Evolutionary conservation across 2,329 filamentous ascomycete genomes (phyloP), one percentile per base, ranked within the genome.

Genomic region (Daldinia eschscholtzii): DNA sequence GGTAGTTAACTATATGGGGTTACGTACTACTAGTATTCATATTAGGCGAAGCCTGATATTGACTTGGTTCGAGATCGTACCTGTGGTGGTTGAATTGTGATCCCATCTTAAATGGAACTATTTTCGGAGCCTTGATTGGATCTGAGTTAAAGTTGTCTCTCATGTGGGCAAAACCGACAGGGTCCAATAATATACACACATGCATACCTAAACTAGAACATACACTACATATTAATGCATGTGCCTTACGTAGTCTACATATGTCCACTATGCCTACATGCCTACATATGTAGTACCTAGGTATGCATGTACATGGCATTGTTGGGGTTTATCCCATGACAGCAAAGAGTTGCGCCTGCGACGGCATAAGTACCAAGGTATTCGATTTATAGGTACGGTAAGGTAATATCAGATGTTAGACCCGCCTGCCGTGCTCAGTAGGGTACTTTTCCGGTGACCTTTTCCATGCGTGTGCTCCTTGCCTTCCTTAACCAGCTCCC

Each of bases 41-140:
- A 18, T 52, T 52, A 52, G 46, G 26, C 46, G 46, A 52, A 55
- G 15, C 52, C 37, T 57, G 44, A 28, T 68, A 62, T 67, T 67
- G 50, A 69, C 61, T 65, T 70, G 61, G 48, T 46, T 46, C 67
- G 28, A 71, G 70, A 70, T 70, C 61, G 61, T 68, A 68, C 67
- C 69, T 72, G 67, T 68, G 70, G 71, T 72, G 60, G 65, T 62
- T 63, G 63, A 60, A 65, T 67, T 65, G 57, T 63, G 69, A 76
- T 68, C 67, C 71, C 65, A 68, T 69, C 64, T 64, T 42, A 61
- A 68, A 64, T 61, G 65, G 61, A 37, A 65, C 65, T 65, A 67
- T 64, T 60, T 70, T 68, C 68, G 59, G 66, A 35, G 50, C 6
- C 50, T 48, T 75, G 72, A 74, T 74, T 75, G 72, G 72, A 57